These are phyloP conservation scores for Prillingera fragicola DNA, from an alignment of 1,284 basidiomycete species.

Conservation along the genomic window DNA sequence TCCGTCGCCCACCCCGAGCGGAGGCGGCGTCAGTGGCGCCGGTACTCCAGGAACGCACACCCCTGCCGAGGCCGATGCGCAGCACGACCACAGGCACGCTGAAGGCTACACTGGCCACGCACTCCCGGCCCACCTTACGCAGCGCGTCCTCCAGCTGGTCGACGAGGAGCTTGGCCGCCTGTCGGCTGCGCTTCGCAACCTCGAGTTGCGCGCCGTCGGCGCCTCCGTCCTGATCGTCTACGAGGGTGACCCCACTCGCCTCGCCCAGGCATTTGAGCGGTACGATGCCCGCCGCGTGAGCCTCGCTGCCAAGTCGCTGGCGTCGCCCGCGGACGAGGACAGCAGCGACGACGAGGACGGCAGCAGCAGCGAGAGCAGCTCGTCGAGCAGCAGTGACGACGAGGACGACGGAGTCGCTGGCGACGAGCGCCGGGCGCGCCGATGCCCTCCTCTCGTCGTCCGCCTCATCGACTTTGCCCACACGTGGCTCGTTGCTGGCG, in stretches of 20 bases:
- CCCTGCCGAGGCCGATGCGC: background rate
- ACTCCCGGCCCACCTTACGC: slow-evolving; percentile 58
- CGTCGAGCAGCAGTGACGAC: no score
- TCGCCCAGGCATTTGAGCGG: slow-evolving; percentile 49
- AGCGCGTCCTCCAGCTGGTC: slow-evolving; percentile 55
- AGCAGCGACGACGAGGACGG: slow-evolving; percentile 41
- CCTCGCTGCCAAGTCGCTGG: slow-evolving; percentile 3
- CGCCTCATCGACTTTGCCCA: slow-evolving; percentile 94
- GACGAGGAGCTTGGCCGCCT: slow-evolving; percentile 56
- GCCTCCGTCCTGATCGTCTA: slow-evolving; percentile 76
- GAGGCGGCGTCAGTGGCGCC: slow-evolving; percentile 34
- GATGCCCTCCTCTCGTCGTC: slow-evolving; percentile 59
- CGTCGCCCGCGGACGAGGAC: slow-evolving; percentile 35
- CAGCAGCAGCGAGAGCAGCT: slow-evolving; percentile 2
- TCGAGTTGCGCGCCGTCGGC: slow-evolving; percentile 77
- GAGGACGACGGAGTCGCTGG: slow-evolving; percentile 24
- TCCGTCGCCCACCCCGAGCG: slow-evolving; percentile 7
- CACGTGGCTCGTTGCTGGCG: slow-evolving; percentile 61
- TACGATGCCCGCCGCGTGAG: slow-evolving; percentile 43
- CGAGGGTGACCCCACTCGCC: slow-evolving; percentile 60
- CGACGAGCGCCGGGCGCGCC: slow-evolving; percentile 41
- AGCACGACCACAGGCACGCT: background rate
- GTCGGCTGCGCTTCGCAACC: slow-evolving; percentile 51
- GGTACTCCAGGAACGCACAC: no score
- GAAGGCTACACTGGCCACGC: slow-evolving; percentile 29